These are phyloP conservation scores for Nemophila menziesii DNA, from an alignment of 257 asterid genomes.

Conservation along the genomic window DNA sequence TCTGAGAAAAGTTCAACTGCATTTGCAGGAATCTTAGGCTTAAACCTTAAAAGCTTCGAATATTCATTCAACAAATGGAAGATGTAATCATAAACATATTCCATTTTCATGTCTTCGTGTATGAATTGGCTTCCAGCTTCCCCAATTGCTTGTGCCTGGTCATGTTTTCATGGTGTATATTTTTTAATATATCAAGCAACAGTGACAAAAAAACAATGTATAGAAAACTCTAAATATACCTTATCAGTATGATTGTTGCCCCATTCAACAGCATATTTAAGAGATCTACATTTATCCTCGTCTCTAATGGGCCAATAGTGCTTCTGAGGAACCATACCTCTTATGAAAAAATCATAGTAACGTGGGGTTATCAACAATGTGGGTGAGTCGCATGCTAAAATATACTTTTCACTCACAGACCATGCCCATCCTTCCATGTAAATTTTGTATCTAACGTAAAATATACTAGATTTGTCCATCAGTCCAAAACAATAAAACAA, in stretches of 20 bases:
- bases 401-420: constrained; percentile 87
- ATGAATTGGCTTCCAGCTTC: constrained; percentile 64
- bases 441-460: constrained; percentile 53
- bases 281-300: constrained; percentile 54
- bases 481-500: not conserved
- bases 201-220: too few relatives aligned
- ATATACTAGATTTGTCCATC: not conserved
- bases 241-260: constrained; percentile 59
- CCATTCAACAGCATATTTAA: constrained; percentile 78
- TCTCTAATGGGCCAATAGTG: constrained; percentile 85
- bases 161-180: not conserved
- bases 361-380: constrained; percentile 52
- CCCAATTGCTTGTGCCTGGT: constrained; percentile 66
- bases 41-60: constrained; percentile 54
- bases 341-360: constrained; percentile 65
- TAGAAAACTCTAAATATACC: too few relatives aligned
- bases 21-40: constrained; percentile 40
- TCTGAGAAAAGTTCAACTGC: constrained; percentile 62
- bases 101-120: constrained; percentile 68
- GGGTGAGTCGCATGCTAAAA: constrained; percentile 76
- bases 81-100: constrained; percentile 59
- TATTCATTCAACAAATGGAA: constrained; percentile 66
- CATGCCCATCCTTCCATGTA: constrained; percentile 86
- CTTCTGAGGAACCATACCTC: constrained; percentile 63
- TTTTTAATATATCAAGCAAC: too few relatives aligned